These are phyloP conservation scores for Royoungia palumana DNA, from an alignment of 768 basidiomycete species.

Conservation along the genomic window DNA sequence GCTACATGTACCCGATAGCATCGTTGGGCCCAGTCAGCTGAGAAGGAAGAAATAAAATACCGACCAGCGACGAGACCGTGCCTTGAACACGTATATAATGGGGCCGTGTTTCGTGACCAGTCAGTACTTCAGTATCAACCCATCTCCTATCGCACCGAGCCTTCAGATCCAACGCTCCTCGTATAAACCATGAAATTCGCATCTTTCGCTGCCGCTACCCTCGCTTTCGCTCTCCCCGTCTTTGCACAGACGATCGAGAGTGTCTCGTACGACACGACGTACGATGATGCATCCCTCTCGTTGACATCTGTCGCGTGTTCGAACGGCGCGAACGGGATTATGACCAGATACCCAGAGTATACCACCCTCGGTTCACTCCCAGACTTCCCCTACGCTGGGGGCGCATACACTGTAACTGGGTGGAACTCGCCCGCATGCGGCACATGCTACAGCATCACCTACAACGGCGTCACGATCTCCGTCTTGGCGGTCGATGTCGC, in stretches of 20 bases:
- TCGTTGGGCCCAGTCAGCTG: slow-evolving; percentile 6
- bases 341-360: slow-evolving; percentile 29
- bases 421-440: slow-evolving; percentile 33
- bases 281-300: slow-evolving; percentile 23
- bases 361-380: slow-evolving; percentile 33
- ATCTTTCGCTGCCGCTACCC: slow-evolving; percentile 3
- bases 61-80: too few species aligned
- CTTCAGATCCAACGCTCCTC: neutral
- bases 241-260: slow-evolving; percentile 12
- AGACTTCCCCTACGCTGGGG: slow-evolving; percentile 32
- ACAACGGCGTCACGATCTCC: slow-evolving; percentile 14
- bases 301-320: slow-evolving; percentile 31
- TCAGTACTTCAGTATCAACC: too few species aligned
- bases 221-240: slow-evolving; percentile 16
- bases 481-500: slow-evolving; percentile 30
- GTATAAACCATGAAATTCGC: slow-evolving; percentile 25
- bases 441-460: slow-evolving; percentile 32
- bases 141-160: neutral
- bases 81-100: slow-evolving; percentile 14
- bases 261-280: slow-evolving; percentile 32
- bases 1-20: neutral
- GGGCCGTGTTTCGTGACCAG: too few species aligned
- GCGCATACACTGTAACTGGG: slow-evolving; percentile 29
- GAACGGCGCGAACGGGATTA: slow-evolving; percentile 30
- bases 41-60: too few species aligned